phyloP scores from a whole-genome alignment of 2,329 filamentous ascomycete species.

The Alternaria novae-zelandiae region DNA sequence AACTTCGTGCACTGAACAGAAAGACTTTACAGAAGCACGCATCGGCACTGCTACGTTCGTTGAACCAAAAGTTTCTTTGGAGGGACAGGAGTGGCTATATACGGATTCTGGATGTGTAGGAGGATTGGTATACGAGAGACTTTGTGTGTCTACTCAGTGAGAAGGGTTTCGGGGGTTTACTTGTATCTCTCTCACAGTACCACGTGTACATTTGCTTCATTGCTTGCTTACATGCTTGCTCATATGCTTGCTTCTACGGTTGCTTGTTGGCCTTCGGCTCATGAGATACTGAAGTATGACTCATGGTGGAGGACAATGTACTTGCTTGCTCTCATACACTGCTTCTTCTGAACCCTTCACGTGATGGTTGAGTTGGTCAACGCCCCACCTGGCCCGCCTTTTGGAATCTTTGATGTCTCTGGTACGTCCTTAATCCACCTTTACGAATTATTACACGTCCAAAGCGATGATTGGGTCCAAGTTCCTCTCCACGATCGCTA shows the following conservation, averaged over 20 bases:
- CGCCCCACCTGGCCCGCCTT: too few species aligned
- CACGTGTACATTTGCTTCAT: neutral
- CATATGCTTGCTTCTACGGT: neutral
- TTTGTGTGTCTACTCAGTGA: neutral
- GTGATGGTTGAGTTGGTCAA: too few species aligned
- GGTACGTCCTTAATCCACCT: neutral
- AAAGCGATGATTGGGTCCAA: neutral
- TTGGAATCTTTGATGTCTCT: too few species aligned
- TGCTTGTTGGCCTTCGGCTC: neutral
- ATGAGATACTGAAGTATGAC: too few species aligned
- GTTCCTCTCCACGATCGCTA: neutral
- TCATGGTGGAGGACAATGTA: too few species aligned
- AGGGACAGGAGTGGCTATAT: neutral
- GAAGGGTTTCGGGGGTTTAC: neutral
- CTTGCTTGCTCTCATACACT: too few species aligned
- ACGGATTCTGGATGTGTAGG: neutral
- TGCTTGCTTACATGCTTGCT: neutral
- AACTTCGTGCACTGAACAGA: too few species aligned
- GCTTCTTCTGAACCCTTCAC: too few species aligned
- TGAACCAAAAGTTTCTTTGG: neutral
- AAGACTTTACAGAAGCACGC: neutral
- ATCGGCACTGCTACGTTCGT: neutral
- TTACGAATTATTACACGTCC: neutral
- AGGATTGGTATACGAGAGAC: neutral
- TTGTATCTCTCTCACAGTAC: neutral